Percentiles rank a stretch among this genome's conserved stretches.
Evolutionary conservation across 208 protist genomes (phyloP).

Genomic region (Naegleria lovaniensis): DNA sequence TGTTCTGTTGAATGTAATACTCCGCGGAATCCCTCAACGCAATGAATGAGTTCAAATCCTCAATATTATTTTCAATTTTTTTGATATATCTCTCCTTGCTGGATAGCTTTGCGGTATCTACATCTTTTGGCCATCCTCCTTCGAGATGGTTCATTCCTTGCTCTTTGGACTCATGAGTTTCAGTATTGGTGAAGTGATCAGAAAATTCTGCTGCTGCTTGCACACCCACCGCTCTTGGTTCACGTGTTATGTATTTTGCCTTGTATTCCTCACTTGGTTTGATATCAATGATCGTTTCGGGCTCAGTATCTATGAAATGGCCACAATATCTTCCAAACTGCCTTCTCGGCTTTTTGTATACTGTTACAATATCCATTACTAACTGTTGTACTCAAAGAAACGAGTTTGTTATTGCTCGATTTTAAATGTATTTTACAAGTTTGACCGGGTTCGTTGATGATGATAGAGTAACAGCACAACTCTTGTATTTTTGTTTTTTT

Average conservation of each 20-base stretch:
- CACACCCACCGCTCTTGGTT: conserved; percentile 73
- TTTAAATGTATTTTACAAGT: too few species aligned
- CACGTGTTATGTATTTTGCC: conserved; percentile 63
- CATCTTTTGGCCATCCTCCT: conserved; percentile 91
- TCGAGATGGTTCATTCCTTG: conserved; percentile 85
- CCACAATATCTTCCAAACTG: conserved; percentile 79
- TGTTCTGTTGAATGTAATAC: conserved; percentile 89
- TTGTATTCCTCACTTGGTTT: conserved; percentile 63
- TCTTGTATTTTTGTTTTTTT: too few species aligned
- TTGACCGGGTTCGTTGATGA: too few species aligned
- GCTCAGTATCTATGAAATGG: conserved; percentile 79
- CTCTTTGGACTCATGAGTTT: conserved; percentile 72
- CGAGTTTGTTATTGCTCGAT: too few species aligned
- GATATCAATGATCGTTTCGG: conserved; percentile 75
- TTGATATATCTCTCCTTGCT: conserved; percentile 91
- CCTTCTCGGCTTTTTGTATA: conserved; percentile 72
- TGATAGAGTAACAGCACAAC: too few species aligned
- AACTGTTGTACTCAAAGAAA: too few species aligned
- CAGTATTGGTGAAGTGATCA: conserved; percentile 85
- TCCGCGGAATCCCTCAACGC: conserved; percentile 76
- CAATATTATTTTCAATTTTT: conserved; percentile 89
- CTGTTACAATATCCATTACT: conserved; percentile 71
- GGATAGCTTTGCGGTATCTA: conserved; percentile 87
- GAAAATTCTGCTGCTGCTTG: conserved; percentile 82
- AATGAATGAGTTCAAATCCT: conserved; percentile 76